Percentiles rank a stretch among this genome's conserved stretches.
These are phyloP conservation scores for Peniophora sp. DNA, from an alignment of 1,284 basidiomycete species.

Conservation along the genomic window DNA sequence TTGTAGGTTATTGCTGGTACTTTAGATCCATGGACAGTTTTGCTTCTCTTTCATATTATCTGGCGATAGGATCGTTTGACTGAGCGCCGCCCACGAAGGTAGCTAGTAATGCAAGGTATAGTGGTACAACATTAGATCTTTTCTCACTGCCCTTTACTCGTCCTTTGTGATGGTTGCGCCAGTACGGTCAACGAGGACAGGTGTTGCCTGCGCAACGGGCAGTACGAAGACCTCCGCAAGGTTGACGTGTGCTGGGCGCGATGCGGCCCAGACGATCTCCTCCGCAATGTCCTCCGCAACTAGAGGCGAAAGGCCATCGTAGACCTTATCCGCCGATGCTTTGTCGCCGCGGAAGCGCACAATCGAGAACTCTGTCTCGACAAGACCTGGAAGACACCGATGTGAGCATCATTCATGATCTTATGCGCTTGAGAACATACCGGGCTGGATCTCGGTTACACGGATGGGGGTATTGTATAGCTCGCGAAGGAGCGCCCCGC, in stretches of 20 bases:
- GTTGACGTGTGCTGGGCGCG: slow-evolving; percentile 82
- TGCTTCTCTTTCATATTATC: too few relatives aligned
- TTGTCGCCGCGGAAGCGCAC: slow-evolving; percentile 84
- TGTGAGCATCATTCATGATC: not conserved
- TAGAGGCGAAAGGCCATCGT: slow-evolving; percentile 76
- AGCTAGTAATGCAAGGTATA: too few relatives aligned
- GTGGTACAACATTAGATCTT: too few relatives aligned
- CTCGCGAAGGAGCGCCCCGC: slow-evolving; percentile 76
- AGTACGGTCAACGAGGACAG: slow-evolving; percentile 48
- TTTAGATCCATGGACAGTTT: too few relatives aligned
- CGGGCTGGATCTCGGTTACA: slow-evolving; percentile 88
- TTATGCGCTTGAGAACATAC: slow-evolving; percentile 28
- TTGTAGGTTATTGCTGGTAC: too few relatives aligned
- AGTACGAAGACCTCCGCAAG: slow-evolving; percentile 75
- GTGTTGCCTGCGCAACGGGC: slow-evolving; percentile 75
- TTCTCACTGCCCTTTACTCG: too few relatives aligned
- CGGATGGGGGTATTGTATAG: slow-evolving; percentile 87
- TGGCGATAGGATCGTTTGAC: too few relatives aligned
- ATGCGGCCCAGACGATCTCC: slow-evolving; percentile 94
- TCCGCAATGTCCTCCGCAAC: slow-evolving; percentile 85
- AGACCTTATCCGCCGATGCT: slow-evolving; percentile 78
- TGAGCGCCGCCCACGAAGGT: too few relatives aligned
- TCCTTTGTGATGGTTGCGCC: not conserved
- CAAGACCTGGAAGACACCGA: slow-evolving; percentile 55
- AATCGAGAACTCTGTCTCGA: slow-evolving; percentile 89